Conservation (phyloP, 1,284 basidiomycete genomes). For the Meripilus lineatus region DNA sequence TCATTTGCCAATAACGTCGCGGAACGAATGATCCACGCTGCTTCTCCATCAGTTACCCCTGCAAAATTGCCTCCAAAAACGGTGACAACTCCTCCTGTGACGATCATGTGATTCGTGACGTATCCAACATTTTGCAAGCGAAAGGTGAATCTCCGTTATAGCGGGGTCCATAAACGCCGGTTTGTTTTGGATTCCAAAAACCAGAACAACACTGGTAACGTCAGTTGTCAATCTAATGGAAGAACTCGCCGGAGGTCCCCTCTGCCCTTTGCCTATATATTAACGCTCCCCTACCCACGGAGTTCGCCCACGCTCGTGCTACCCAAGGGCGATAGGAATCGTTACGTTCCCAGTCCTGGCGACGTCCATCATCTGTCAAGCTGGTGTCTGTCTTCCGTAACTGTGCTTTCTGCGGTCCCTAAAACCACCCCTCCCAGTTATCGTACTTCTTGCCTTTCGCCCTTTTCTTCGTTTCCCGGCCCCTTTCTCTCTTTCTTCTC, state of each 20-base stretch:
- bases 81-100: too few species aligned
- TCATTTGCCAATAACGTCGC: too few species aligned
- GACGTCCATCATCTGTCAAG: constrained; percentile 17
- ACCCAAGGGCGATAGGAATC: constrained; percentile 1
- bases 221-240: not conserved
- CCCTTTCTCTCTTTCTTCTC: constrained; percentile 10
- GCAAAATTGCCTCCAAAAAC: too few species aligned
- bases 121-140: too few species aligned
- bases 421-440: constrained; percentile 6
- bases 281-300: not conserved
- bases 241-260: not conserved
- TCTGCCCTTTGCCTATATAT: not conserved
- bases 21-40: too few species aligned
- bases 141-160: too few species aligned
- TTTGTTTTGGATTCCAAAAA: not conserved
- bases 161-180: too few species aligned
- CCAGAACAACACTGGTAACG: not conserved
- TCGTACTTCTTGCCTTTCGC: constrained; percentile 8
- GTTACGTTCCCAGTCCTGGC: constrained; percentile 6
- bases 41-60: too few species aligned
- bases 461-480: constrained; percentile 2
- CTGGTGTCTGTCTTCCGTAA: constrained; percentile 9
- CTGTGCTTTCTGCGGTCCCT: constrained; percentile 9
- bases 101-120: too few species aligned
- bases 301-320: not conserved